phyloP scores from a whole-genome alignment of 1,284 basidiomycete species.

The Lignosus rhinocerotis region DNA sequence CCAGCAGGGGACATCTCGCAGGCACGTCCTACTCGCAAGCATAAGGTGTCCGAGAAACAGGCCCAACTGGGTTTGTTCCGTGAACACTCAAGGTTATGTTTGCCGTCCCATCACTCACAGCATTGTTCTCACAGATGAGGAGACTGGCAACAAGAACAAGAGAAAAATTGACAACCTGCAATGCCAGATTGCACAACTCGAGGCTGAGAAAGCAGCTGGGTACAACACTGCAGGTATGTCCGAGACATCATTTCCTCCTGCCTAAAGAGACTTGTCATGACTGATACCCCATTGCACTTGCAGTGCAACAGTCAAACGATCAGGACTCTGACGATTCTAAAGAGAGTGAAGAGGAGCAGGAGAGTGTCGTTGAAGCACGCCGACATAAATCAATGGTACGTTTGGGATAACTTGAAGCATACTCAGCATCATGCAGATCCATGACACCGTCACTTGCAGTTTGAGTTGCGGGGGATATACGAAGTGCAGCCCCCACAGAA shows the following conservation, averaged over 20 bases:
- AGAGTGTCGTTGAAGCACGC: neutral
- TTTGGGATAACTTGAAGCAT: too few relatives aligned
- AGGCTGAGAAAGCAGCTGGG: neutral
- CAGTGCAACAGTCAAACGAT: neutral
- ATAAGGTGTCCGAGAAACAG: neutral
- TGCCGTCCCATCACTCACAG: neutral
- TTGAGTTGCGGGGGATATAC: neutral
- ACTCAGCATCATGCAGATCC: too few relatives aligned
- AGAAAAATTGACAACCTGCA: neutral
- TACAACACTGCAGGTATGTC: neutral
- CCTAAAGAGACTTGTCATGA: too few relatives aligned
- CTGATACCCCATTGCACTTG: neutral
- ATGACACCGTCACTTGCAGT: too few relatives aligned
- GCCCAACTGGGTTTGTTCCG: neutral
- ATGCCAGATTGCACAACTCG: neutral
- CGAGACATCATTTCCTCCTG: too few relatives aligned
- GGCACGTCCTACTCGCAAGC: neutral
- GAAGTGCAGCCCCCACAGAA: neutral
- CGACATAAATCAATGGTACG: neutral
- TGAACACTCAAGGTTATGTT: neutral
- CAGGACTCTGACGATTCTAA: neutral
- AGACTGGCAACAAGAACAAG: neutral
- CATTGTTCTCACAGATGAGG: neutral
- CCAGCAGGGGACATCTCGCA: too few relatives aligned
- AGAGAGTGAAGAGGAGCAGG: neutral